Conservation (phyloP, 2,329 filamentous ascomycete genomes). For the Ophiosphaerella korrae region DNA sequence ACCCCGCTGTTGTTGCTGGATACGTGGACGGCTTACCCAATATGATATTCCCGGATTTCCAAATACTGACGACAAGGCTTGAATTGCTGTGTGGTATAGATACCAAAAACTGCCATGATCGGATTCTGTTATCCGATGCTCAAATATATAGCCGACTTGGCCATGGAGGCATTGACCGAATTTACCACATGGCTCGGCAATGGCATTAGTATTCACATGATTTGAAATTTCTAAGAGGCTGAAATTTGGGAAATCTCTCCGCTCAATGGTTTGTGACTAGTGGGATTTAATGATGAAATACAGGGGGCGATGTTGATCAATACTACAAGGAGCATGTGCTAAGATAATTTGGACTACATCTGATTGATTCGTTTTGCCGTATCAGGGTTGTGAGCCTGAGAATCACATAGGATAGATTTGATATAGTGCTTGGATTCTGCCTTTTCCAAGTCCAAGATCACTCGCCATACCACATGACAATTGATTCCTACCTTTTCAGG, state of each 20-base stretch:
- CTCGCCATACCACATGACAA: too few relatives aligned
- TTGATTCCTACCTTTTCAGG: too few relatives aligned
- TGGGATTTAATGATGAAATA: not conserved
- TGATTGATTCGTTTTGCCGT: too few relatives aligned
- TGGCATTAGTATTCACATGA: not conserved
- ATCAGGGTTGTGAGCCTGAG: too few relatives aligned
- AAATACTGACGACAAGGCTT: constrained; percentile 1
- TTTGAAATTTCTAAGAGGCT: not conserved
- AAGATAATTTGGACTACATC: too few relatives aligned
- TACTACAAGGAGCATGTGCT: not conserved
- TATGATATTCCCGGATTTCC: constrained; percentile 10
- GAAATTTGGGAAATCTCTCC: not conserved
- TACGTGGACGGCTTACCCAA: constrained; percentile 16
- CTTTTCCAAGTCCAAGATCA: too few relatives aligned
- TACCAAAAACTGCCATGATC: not conserved
- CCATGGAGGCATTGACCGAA: not conserved
- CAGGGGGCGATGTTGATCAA: constrained; percentile 4
- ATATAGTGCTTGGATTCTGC: too few relatives aligned
- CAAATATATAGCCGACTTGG: constrained; percentile 1
- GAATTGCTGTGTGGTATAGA: not conserved
- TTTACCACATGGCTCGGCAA: not conserved
- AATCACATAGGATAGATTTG: too few relatives aligned
- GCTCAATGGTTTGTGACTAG: not conserved
- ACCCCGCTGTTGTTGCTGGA: constrained; percentile 22
- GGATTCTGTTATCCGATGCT: not conserved